Conservation (phyloP, 2,329 filamentous ascomycete genomes). For the Aspergillus sp. region DNA sequence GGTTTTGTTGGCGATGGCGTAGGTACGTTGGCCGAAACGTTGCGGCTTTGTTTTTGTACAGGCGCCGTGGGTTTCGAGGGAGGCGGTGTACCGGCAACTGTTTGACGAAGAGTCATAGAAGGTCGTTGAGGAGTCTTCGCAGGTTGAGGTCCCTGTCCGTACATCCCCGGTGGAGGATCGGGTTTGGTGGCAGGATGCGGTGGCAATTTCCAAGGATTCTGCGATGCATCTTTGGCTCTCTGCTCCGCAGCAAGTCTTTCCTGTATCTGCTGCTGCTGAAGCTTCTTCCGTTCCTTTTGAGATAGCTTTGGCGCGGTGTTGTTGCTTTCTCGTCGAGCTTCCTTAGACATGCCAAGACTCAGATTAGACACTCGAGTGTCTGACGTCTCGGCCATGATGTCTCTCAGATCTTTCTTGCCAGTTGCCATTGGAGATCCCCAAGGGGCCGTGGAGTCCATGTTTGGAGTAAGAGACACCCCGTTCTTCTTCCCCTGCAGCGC, state of each 20-base stretch:
- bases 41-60: constrained; percentile 43
- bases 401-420: constrained; percentile 64
- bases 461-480: constrained; percentile 18
- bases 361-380: constrained; percentile 46
- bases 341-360: constrained; percentile 39
- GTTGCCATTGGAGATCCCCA: constrained; percentile 51
- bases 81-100: constrained; percentile 44
- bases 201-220: constrained; percentile 59
- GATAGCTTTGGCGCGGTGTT: constrained; percentile 59
- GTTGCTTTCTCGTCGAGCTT: constrained; percentile 35
- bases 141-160: constrained; percentile 9
- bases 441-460: constrained; percentile 34
- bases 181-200: constrained; percentile 11
- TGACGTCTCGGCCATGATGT: constrained; percentile 64
- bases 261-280: constrained; percentile 60
- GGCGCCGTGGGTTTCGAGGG: constrained; percentile 26
- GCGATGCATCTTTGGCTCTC: constrained; percentile 28
- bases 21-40: constrained; percentile 12
- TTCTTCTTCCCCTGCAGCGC: constrained; percentile 16
- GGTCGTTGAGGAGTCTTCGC: constrained; percentile 31
- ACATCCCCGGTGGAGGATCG: constrained; percentile 23
- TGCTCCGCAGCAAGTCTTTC: constrained; percentile 31
- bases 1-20: constrained; percentile 11
- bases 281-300: constrained; percentile 85
- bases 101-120: constrained; percentile 57